Conservation (phyloP, 192 early-diverging fungal species). For the Gryganskiella cystojenkinii region DNA sequence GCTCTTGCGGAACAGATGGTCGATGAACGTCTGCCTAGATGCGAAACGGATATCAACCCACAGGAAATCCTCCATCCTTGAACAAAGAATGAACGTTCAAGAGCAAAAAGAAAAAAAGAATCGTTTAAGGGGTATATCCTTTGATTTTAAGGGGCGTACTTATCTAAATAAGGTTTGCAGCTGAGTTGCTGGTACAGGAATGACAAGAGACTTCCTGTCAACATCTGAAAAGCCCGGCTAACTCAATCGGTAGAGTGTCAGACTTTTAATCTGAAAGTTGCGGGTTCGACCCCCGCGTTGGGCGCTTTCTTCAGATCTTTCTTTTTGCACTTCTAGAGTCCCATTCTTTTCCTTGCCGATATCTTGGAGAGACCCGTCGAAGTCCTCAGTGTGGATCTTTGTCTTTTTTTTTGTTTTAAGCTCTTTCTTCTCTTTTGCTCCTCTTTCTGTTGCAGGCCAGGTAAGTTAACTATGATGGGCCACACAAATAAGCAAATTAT, state of each 20-base stretch:
- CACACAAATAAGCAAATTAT: too few relatives aligned
- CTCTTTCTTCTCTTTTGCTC: too few relatives aligned
- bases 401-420: neutral
- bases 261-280: conserved; percentile 50
- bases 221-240: conserved; percentile 16
- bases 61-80: conserved; percentile 33
- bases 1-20: conserved; percentile 58
- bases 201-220: too few relatives aligned
- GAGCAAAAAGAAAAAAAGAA: neutral
- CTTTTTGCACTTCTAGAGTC: neutral
- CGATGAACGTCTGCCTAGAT: conserved; percentile 33
- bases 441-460: too few relatives aligned
- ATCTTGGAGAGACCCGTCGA: neutral
- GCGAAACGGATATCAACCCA: conserved; percentile 49
- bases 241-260: conserved; percentile 44
- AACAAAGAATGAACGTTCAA: neutral
- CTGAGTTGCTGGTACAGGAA: neutral
- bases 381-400: neutral
- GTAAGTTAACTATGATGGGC: too few relatives aligned
- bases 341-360: neutral
- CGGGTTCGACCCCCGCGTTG: conserved; percentile 45
- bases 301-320: conserved; percentile 9
- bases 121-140: neutral
- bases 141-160: too few relatives aligned
- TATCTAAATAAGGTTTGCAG: neutral